Base-by-base conservation (phyloP, 768 basidiomycete species). In the Mycena filopes region DNA sequence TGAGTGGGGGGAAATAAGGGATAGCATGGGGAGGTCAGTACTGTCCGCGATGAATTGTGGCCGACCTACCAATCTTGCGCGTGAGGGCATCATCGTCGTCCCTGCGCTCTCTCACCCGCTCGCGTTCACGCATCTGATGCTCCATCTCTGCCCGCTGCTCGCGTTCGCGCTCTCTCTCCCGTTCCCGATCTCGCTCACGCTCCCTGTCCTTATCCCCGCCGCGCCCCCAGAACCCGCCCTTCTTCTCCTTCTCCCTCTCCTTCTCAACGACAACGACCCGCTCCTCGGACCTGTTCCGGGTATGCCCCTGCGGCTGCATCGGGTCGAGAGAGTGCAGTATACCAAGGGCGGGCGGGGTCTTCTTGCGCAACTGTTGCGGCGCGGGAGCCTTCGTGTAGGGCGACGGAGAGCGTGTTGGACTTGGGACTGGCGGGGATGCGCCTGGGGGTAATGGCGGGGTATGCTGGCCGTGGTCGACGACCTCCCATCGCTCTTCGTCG, bases 321-420 rank as follows among this genome's bases (percentile, higher is more conserved):
- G 91, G 89, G 59, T 93, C 90, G 18, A 93, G 79, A 3, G 91
- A 82, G 48, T 80, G 81, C 59, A 91, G 78, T 47, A 91, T 89
- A 21, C 84, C 85, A 16, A 89, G 73, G 0, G 62, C 64, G 1
- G 76, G 72, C 0, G 74, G 75, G 0, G 78, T 65, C 58, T 74
- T 79, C 71, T 76, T 81, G 57, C 71, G 70, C 72, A 72, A 38
- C 8, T 58, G 45, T 69, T 72, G 18, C 40, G 68, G 55, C 64
- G 66, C 73, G 0, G 76, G 71, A 1, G 76, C 54, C 38, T 78
- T 74, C 70, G 79, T 83, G 63, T 82, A 83, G 1, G 86, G 86
- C 0, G 85, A 85, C 11, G 81, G 74, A 3, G 85, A 81, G 60
- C 86, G 80, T 26, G 80, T 75, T 3, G 77, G 77, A 63, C 75